Evolutionary conservation across 441 rosid species (phyloP).

Genomic region (Adansonia grandidieri): DNA sequence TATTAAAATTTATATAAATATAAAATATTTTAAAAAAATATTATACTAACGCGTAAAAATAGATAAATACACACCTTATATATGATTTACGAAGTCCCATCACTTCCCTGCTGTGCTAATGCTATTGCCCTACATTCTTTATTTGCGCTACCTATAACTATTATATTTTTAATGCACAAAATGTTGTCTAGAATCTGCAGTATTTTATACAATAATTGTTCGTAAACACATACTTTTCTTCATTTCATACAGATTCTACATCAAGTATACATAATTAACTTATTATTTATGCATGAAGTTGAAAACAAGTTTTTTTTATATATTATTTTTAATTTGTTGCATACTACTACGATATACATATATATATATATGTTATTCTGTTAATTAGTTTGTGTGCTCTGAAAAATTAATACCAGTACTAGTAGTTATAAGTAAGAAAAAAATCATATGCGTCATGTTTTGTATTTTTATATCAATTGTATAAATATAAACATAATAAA

Average conservation of each 20-base stretch:
- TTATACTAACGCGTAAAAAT: too few species aligned
- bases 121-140: constrained; percentile 25
- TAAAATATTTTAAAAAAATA: too few species aligned
- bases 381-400: background rate
- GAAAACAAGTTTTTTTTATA: background rate
- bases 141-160: background rate
- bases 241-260: background rate
- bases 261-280: background rate
- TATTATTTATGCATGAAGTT: background rate
- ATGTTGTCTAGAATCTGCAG: background rate
- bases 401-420: too few species aligned
- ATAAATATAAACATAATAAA: too few species aligned
- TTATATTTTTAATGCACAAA: constrained; percentile 2
- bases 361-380: too few species aligned
- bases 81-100: constrained; percentile 35
- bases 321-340: background rate
- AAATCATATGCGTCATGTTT: too few species aligned
- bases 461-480: too few species aligned
- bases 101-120: constrained; percentile 30
- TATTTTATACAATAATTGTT: background rate
- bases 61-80: too few species aligned
- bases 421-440: too few species aligned
- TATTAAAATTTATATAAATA: too few species aligned
- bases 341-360: too few species aligned
- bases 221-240: background rate